Evolutionary conservation across 2,329 filamentous ascomycete species (phyloP), one percentile per base, ranked within the genome.

Genomic region (Trichoderma asperellum): DNA sequence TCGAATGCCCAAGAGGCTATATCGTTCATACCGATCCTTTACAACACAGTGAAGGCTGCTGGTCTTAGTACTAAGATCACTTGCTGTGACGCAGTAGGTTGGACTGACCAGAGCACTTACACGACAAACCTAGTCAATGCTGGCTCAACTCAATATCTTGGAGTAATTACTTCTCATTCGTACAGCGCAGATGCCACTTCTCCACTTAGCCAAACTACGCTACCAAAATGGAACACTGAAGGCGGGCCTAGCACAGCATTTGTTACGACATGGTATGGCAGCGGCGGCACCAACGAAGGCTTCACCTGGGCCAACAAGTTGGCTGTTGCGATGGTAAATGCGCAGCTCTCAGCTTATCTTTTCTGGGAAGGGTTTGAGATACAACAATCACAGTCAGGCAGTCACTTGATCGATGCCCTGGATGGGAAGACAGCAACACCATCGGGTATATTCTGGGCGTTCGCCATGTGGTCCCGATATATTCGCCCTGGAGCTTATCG

Each of bases 391-490:
- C 62, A 65, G 35, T 65, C 62, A 29, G 52, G 62, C 10, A 65
- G 62, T 16, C 62, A 65, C 37, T 34, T 65, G 18, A 43, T 65
- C 12, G 62, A 65, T 34, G 62, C 62, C 14, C 62, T 65, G 4
- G 62, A 65, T 35, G 37, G 49, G 35, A 53, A 65, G 52, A 65
- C 49, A 27, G 62, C 52, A 11, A 65, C 62, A 11, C 62, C 62
- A n/a, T 65, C 62, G 7, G 62, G 62, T 18, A 65, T 65, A 27
- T 65, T 65, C n/a, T 65, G 62, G 62, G 62, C 62, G 10, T 65
- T 65, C 29, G 62, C 62, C 35, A 65, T 65, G 62, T 65, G 62
- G 62, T 65, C 62, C 8, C 53, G 62, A 43, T 65, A 65, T n/a
- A 57, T 65, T 34, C 52, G 62, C 5, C 62, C 62, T 0, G 62